These are phyloP conservation scores for Fomitopsis schrenkii DNA, from an alignment of 1,284 basidiomycete genomes.

Conservation along the genomic window DNA sequence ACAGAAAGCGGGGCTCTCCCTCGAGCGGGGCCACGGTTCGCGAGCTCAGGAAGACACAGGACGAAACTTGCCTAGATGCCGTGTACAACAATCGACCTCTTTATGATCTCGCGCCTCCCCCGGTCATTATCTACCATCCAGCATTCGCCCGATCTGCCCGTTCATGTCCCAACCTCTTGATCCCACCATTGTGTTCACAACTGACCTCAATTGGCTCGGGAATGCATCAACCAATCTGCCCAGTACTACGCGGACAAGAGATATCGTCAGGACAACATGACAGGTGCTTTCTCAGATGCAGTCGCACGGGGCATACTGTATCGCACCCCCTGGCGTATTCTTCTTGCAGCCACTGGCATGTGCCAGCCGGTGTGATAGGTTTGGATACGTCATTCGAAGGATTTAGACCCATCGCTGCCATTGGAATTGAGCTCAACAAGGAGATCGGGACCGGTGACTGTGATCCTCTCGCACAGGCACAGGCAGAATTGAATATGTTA, in stretches of 20 bases:
- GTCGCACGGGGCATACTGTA: neutral
- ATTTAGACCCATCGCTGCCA: neutral
- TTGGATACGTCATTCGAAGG: neutral
- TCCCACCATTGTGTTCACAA: neutral
- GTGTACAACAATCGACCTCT: conserved; percentile 11
- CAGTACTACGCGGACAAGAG: neutral
- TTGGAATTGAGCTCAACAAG: no score
- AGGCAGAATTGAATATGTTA: no score
- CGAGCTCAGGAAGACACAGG: neutral
- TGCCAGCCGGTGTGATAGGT: neutral
- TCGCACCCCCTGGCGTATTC: neutral
- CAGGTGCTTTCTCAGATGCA: neutral
- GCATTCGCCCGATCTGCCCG: conserved; percentile 9
- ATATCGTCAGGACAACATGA: neutral
- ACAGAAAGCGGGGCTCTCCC: no score
- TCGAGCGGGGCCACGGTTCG: no score
- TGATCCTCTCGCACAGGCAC: no score
- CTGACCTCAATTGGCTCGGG: neutral
- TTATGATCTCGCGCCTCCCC: conserved; percentile 1
- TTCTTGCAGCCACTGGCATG: neutral
- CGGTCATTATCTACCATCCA: conserved; percentile 12
- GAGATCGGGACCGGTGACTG: no score
- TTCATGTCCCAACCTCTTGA: neutral
- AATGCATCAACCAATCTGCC: neutral
- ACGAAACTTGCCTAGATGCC: neutral